Base-by-base conservation (phyloP, 2,329 filamentous ascomycete genomes). In the Trichoderma citrinoviride region DNA sequence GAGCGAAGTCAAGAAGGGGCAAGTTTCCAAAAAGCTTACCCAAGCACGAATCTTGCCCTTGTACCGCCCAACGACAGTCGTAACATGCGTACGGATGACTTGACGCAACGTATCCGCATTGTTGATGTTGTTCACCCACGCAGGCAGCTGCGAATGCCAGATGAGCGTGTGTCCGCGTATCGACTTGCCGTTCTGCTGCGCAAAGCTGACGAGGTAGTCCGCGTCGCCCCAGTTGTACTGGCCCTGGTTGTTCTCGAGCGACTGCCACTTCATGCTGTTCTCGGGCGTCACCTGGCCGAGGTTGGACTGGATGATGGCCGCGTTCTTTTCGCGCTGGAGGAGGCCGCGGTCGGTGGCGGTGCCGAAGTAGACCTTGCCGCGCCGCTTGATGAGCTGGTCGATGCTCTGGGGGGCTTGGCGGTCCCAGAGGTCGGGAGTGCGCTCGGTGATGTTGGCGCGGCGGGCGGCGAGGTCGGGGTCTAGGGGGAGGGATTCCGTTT, bases 191-290 rank as follows among this genome's bases (percentile, higher is more conserved):
- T 58, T 58, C 40, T 58, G 56, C 23, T 58, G 56, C 1, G 56
- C 56, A 15, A 58, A 58, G 19, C 49, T 58, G 5, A 58, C 56
- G 44, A 58, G 56, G 14, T 58, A 58, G 47, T 58, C 56, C 25
- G 56, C 56, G 37, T 58, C 56, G n/a, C 4, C 56, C 56, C 56
- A 58, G 17, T 58, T 58, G 7, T 49, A 47, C 19, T 58, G 44
- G 27, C 29, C 29, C 40, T 58, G 43, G 5, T 49, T 58, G 7
- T 5, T 1, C 8, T 58, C 21, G 47, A 58, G 56, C 1, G 56
- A 49, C 29, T 58, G 43, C 56, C 56, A 58, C 40, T 58, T 58
- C 56, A 58, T 58, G 27, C 56, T 58, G n/a, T 58, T 58, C 44
- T 58, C 56, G 25, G 56, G 56, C 14, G 56, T 58, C 27, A 58